Percentiles rank a stretch among this genome's conserved stretches.
Conservation (phyloP, 2,329 filamentous ascomycete genomes). For the Alternaria ventricosa region DNA sequence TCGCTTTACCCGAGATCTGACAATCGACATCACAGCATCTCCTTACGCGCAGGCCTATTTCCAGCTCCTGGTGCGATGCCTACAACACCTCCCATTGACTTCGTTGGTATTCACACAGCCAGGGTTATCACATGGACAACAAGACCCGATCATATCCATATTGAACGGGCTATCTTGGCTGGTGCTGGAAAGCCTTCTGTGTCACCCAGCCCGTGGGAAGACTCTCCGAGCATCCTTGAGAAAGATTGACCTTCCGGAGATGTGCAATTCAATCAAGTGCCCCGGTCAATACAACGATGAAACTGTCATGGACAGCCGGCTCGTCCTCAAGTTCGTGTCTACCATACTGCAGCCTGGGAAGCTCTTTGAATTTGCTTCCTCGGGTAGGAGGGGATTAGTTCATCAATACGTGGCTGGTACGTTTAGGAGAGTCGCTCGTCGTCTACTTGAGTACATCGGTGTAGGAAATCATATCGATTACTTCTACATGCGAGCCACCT, state of each 20-base stretch:
- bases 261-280: background rate
- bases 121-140: background rate
- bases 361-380: background rate
- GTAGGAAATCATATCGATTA: background rate
- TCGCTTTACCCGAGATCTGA: background rate
- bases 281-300: background rate
- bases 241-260: background rate
- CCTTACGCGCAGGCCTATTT: background rate
- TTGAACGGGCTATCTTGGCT: background rate
- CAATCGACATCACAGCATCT: background rate
- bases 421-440: background rate
- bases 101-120: background rate
- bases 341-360: background rate
- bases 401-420: background rate
- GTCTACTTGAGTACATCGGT: background rate
- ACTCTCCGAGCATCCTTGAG: background rate
- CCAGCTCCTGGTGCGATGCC: background rate
- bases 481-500: background rate
- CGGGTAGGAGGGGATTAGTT: background rate
- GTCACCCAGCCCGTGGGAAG: background rate
- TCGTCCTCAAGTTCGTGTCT: background rate
- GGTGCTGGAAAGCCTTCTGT: background rate
- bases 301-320: background rate
- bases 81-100: background rate
- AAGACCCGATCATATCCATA: background rate